Evolutionary conservation across 2,329 filamentous ascomycete species (phyloP).

Genomic region (Pyrenophora graminea): DNA sequence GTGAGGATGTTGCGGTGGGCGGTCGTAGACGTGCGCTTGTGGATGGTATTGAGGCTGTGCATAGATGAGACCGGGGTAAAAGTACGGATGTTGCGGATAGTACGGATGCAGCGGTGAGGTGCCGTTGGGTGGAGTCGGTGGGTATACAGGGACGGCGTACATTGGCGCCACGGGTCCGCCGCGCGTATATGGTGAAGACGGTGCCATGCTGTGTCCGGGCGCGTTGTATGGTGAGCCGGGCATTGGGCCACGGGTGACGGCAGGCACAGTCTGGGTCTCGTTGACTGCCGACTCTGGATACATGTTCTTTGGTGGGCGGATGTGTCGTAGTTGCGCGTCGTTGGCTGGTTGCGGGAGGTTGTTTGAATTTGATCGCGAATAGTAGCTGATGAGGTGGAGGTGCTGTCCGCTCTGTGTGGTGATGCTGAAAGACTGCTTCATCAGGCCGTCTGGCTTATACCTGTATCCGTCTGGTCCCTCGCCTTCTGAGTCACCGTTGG

Average conservation of each 20-base stretch:
- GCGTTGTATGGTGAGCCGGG: slow-evolving; percentile 60
- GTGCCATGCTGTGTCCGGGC: slow-evolving; percentile 57
- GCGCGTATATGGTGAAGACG: slow-evolving; percentile 56
- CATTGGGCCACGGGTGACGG: slow-evolving; percentile 76
- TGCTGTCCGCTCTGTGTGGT: slow-evolving; percentile 89
- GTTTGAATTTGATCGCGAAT: slow-evolving; percentile 76
- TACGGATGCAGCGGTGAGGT: slow-evolving; percentile 50
- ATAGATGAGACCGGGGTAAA: slow-evolving; percentile 41
- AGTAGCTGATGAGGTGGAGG: slow-evolving; percentile 97
- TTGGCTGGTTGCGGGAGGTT: slow-evolving; percentile 80
- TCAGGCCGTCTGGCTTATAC: slow-evolving; percentile 84
- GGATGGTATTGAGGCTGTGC: slow-evolving; percentile 36
- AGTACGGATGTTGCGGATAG: slow-evolving; percentile 41
- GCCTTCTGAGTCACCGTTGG: slow-evolving; percentile 81
- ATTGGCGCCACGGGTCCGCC: slow-evolving; percentile 48
- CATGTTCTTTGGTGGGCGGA: slow-evolving; percentile 88
- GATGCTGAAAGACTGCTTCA: slow-evolving; percentile 99
- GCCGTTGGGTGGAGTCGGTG: slow-evolving; percentile 48
- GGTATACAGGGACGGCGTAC: slow-evolving; percentile 47
- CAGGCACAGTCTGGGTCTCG: slow-evolving; percentile 78
- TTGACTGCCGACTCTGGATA: slow-evolving; percentile 95
- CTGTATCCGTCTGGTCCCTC: slow-evolving; percentile 57
- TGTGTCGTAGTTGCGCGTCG: slow-evolving; percentile 78
- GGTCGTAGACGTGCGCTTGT: slow-evolving; percentile 33
- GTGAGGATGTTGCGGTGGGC: slow-evolving; percentile 49